Conservation (phyloP, 495 filamentous ascomycete species). For the Chaetomium cochliodes region DNA sequence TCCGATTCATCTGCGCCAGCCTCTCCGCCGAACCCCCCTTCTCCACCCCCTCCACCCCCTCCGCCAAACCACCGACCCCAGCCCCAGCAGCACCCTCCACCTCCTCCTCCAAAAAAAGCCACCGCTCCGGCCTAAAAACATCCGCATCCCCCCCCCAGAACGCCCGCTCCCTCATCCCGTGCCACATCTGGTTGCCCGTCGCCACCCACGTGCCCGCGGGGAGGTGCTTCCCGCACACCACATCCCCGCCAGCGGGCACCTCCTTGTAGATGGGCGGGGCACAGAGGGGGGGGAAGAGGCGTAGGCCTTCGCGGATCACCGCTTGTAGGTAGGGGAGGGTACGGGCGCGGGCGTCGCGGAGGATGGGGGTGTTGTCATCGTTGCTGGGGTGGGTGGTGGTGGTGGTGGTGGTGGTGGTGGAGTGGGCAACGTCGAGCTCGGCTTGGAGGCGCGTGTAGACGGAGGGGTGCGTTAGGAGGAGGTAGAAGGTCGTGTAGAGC, state of each 20-base stretch:
- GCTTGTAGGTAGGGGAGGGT: conserved; percentile 50
- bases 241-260: conserved; percentile 50
- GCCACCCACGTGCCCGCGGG: conserved; percentile 60
- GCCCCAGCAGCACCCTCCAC: not conserved
- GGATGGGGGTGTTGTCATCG: not conserved
- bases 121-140: conserved; percentile 53
- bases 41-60: conserved; percentile 25
- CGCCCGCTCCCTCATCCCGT: conserved; percentile 31
- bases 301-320: conserved; percentile 48
- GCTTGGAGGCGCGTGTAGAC: conserved; percentile 54
- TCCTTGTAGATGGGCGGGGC: conserved; percentile 48
- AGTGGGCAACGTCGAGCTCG: conserved; percentile 53
- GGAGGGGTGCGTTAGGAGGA: conserved; percentile 48
- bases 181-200: conserved; percentile 24
- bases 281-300: conserved; percentile 45
- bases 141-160: conserved; percentile 44
- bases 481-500: conserved; percentile 54
- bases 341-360: conserved; percentile 38
- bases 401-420: conserved; percentile 33
- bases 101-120: conserved; percentile 42
- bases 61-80: conserved; percentile 15
- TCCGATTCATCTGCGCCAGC: conserved; percentile 33
- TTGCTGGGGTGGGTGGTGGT: not conserved
- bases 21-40: not conserved
- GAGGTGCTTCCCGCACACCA: conserved; percentile 50